Base-by-base conservation (phyloP, 352 stramenopile genomes). In the Phytopythium cucurbitacearum region DNA sequence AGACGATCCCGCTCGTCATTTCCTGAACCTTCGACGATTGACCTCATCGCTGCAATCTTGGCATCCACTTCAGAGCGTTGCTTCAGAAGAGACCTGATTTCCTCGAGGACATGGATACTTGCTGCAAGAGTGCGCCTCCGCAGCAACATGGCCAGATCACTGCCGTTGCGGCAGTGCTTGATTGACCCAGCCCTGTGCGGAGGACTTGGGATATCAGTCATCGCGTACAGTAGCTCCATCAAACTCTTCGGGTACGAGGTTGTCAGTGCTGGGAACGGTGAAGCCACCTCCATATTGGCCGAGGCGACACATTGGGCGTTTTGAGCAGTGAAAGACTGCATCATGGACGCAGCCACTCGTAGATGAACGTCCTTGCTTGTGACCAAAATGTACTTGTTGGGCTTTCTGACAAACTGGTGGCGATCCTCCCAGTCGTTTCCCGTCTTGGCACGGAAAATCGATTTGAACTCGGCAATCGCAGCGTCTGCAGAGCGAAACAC, bases 391-490 rank as follows among this genome's bases (percentile, higher is more conserved):
- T 91, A 91, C 62, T 87, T 88, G 28, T 71, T 69, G 21, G 36
- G 53, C 15, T 86, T 74, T 58, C 87, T 88, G 3, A 71, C 58
- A 50, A 87, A 91, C 6, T 67, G 51, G 2, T 44, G 48, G 15
- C 75, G 64, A 9, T 67, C 62, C 10, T 81, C 64, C 72, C 79
- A 91, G 16, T 75, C 63, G 39, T 88, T 91, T 9, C 76, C 72
- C 0, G 80, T 89, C 59, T 91, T 91, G 32, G 69, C 65, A 3
- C 71, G 63, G 51, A 91, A 91, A 41, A 88, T 87, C 58, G 89
- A 89, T 53, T 87, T 84, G 58, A 91, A 91, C 50, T 91, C 80
- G 7, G 34, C 51, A 13, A 85, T 54, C 0, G 76, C 80, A 21
- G 85, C 76, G 3, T 62, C 57, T n/a, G 64, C 56, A 5, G 68